A percentile compares a stretch with the other conserved stretches of the same genome.
Conservation (phyloP, 148 eudicot species). For the Cornus florida region DNA sequence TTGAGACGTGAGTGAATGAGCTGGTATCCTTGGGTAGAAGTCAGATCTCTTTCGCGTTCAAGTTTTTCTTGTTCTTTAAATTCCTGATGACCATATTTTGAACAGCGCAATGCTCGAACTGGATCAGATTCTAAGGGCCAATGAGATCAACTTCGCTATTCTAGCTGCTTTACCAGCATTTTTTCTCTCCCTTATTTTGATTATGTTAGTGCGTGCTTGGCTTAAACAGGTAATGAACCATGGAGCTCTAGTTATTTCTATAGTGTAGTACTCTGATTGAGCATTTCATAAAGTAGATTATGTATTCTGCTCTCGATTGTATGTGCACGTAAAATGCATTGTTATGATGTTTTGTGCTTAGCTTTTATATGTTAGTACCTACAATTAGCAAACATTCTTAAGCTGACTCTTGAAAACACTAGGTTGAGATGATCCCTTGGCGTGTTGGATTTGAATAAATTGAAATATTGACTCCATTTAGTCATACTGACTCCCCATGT, state of each 20-base stretch:
- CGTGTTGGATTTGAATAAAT: too few species aligned
- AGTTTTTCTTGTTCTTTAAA: conserved; percentile 11
- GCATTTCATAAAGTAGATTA: neutral
- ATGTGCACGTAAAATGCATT: too few species aligned
- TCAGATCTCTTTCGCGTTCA: conserved; percentile 11
- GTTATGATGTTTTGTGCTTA: too few species aligned
- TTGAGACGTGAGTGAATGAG: conserved; percentile 77
- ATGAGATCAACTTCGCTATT: conserved; percentile 96
- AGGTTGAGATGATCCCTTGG: too few species aligned
- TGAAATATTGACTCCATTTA: too few species aligned
- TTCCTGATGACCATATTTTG: conserved; percentile 20
- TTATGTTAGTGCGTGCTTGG: conserved; percentile 84
- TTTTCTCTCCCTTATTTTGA: conserved; percentile 50
- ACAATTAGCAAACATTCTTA: too few species aligned
- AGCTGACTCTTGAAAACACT: too few species aligned
- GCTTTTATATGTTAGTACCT: too few species aligned
- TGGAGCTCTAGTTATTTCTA: neutral
- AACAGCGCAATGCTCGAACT: conserved; percentile 98
- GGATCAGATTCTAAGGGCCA: conserved; percentile 96
- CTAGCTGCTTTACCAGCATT: conserved; percentile 98
- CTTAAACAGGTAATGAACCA: conserved; percentile 62
- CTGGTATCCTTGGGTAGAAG: neutral
- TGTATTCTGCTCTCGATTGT: neutral
- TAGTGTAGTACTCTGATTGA: neutral
- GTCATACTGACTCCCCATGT: too few species aligned